These are phyloP conservation scores for Boletus fagicola DNA, from an alignment of 768 basidiomycete genomes.

Conservation along the genomic window DNA sequence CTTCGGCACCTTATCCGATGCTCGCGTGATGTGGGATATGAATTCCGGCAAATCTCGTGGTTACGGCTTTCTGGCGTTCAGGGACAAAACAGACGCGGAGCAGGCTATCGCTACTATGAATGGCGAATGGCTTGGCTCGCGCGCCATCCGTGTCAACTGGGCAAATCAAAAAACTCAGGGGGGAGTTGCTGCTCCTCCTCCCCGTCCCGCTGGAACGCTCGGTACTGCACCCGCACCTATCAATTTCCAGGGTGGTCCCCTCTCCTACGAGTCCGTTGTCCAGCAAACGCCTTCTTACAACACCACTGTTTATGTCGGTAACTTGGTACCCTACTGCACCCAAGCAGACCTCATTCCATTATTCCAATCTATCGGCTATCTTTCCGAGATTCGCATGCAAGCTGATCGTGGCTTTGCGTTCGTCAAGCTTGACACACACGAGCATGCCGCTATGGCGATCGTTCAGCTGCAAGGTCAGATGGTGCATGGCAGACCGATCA, in stretches of 20 bases:
- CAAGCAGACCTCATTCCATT: slow-evolving; percentile 97
- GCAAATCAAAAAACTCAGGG: slow-evolving; percentile 98
- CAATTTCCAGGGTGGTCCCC: slow-evolving; percentile 85
- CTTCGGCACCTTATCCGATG: slow-evolving; percentile 95
- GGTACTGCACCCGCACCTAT: slow-evolving; percentile 82
- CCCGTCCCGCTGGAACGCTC: slow-evolving; percentile 44
- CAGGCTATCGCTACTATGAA: slow-evolving; percentile 99
- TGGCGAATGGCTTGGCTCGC: slow-evolving; percentile 97
- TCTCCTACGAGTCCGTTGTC: slow-evolving; percentile 92
- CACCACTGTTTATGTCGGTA: slow-evolving; percentile 97
- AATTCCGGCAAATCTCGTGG: slow-evolving; percentile 98
- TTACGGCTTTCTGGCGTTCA: slow-evolving; percentile 97
- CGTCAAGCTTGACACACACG: slow-evolving; percentile 97
- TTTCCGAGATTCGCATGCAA: slow-evolving; percentile 99
- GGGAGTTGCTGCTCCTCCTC: slow-evolving; percentile 32
- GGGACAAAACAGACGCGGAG: slow-evolving; percentile 98
- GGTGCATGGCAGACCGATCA: slow-evolving; percentile 96
- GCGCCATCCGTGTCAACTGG: slow-evolving; percentile 99
- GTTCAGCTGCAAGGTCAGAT: slow-evolving; percentile 95
- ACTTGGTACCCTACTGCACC: slow-evolving; percentile 95
- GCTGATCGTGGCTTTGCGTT: slow-evolving; percentile 98
- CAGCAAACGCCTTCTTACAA: slow-evolving; percentile 93
- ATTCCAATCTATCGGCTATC: slow-evolving; percentile 98
- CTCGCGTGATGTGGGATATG: slow-evolving; percentile 99
- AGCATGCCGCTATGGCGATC: slow-evolving; percentile 97